These are phyloP conservation scores for Neurospora sp. DNA, from an alignment of 495 filamentous ascomycete genomes.

Conservation along the genomic window DNA sequence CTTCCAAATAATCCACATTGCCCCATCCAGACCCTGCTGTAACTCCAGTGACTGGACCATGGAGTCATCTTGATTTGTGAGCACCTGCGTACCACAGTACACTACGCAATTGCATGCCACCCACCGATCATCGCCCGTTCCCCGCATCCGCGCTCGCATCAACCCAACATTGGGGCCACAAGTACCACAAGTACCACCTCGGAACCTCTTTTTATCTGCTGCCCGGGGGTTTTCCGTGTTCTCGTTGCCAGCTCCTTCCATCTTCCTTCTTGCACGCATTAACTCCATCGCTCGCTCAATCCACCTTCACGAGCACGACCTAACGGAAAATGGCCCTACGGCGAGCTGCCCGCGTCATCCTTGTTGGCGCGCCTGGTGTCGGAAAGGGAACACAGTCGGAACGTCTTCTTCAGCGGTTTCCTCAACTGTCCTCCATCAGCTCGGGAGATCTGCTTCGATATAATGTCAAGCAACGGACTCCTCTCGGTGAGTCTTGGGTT, in stretches of 20 bases:
- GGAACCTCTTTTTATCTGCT: background rate
- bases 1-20: background rate
- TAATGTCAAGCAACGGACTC: conserved; percentile 80
- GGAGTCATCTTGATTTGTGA: background rate
- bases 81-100: background rate
- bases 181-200: background rate
- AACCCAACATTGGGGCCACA: background rate
- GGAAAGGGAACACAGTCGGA: conserved; percentile 96
- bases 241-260: background rate
- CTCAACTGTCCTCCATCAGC: conserved; percentile 82
- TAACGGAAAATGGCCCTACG: conserved; percentile 47
- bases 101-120: background rate
- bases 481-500: conserved; percentile 54
- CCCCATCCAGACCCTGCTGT: background rate
- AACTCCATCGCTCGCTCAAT: background rate
- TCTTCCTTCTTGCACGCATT: background rate
- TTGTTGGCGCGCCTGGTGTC: conserved; percentile 84
- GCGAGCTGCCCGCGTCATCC: conserved; percentile 82
- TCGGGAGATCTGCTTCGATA: conserved; percentile 86
- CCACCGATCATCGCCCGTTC: conserved; percentile 1
- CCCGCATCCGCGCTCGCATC: background rate
- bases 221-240: background rate
- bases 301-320: background rate
- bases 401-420: conserved; percentile 73
- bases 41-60: background rate